phyloP scores from a whole-genome alignment of 2,329 filamentous ascomycete genomes.

The Cladobotryum protrusum region DNA sequence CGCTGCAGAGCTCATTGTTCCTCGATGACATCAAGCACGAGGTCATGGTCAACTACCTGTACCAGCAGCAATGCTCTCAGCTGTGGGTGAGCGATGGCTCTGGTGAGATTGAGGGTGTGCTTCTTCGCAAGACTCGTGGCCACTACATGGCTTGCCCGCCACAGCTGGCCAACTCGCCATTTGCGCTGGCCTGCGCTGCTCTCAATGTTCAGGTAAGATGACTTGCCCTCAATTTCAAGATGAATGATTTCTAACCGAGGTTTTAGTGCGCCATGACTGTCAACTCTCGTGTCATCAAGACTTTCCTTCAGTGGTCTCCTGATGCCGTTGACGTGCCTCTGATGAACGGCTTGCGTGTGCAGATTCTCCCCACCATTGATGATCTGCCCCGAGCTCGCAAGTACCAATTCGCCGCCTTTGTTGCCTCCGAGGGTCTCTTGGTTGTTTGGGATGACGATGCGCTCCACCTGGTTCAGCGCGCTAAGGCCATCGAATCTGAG shows the following conservation, averaged over 20 bases:
- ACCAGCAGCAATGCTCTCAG: conserved; percentile 70
- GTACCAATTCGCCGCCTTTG: conserved; percentile 74
- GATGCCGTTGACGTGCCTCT: conserved; percentile 69
- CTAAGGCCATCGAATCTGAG: conserved; percentile 66
- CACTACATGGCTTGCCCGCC: conserved; percentile 70
- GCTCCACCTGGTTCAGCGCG: conserved; percentile 61
- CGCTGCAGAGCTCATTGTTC: conserved; percentile 45
- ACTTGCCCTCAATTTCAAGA: neutral
- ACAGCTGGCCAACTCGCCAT: conserved; percentile 53
- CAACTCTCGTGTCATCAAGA: conserved; percentile 73
- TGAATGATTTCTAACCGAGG: neutral
- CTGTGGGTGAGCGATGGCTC: conserved; percentile 68
- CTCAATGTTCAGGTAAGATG: conserved; percentile 62
- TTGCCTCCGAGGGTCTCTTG: conserved; percentile 63
- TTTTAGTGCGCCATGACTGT: conserved; percentile 71
- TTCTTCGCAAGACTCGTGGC: conserved; percentile 61
- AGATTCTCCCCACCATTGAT: conserved; percentile 66
- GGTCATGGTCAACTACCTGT: conserved; percentile 77
- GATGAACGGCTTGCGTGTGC: conserved; percentile 69
- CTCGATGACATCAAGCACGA: conserved; percentile 72
- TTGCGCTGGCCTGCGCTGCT: conserved; percentile 59
- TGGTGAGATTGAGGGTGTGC: conserved; percentile 64
- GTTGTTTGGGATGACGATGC: conserved; percentile 81
- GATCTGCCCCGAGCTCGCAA: conserved; percentile 67
- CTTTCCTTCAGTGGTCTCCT: conserved; percentile 66